These are phyloP conservation scores for Selenicereus undatus DNA, from an alignment of 148 eudicot genomes.

Conservation along the genomic window DNA sequence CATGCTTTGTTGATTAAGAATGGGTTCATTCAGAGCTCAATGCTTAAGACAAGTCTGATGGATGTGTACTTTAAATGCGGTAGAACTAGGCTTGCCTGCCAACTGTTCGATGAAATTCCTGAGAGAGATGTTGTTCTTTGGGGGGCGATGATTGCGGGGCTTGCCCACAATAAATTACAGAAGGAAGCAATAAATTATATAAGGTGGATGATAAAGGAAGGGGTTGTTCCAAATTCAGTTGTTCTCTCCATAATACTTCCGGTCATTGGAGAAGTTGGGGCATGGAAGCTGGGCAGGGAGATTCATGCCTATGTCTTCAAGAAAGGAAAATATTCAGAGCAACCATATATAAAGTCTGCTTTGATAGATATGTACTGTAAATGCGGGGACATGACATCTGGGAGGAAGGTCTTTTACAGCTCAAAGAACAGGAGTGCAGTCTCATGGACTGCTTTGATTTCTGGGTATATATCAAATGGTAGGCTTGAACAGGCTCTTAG, in stretches of 20 bases:
- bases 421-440: conserved; percentile 60
- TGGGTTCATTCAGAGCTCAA: conserved; percentile 50
- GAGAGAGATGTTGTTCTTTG: conserved; percentile 78
- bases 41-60: conserved; percentile 65
- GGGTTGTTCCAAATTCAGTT: conserved; percentile 60
- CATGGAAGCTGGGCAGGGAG: conserved; percentile 55
- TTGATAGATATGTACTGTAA: conserved; percentile 95
- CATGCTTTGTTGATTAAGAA: conserved; percentile 76
- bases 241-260: conserved; percentile 69
- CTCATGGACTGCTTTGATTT: conserved; percentile 85
- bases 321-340: conserved; percentile 52
- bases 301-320: conserved; percentile 77
- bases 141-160: conserved; percentile 90
- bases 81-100: conserved; percentile 61
- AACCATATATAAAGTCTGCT: conserved; percentile 64
- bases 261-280: conserved; percentile 57
- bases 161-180: conserved; percentile 62
- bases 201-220: conserved; percentile 63
- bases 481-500: conserved; percentile 77
- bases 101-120: conserved; percentile 58
- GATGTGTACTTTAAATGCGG: conserved; percentile 94
- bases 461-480: conserved; percentile 72
- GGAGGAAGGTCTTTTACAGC: conserved; percentile 60
- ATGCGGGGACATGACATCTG: conserved; percentile 71
- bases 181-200: conserved; percentile 51